Percentiles rank a stretch among this genome's conserved stretches.
Evolutionary conservation across 495 filamentous ascomycete genomes (phyloP).

Genomic region (Penicillium waksmanii): DNA sequence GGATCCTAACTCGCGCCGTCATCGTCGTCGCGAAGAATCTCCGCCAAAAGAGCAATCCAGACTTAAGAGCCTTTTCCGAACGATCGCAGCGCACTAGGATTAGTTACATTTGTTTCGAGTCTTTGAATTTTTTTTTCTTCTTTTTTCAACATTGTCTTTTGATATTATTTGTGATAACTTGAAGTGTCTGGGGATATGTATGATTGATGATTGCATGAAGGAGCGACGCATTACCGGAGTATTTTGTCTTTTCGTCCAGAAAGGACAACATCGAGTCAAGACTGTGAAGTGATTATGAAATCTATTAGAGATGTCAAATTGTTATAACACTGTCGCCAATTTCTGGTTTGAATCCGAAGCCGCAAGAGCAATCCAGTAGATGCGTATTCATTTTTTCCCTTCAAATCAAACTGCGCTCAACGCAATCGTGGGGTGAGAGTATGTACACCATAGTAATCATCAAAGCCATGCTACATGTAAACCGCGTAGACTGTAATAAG

Average conservation of each 20-base stretch:
- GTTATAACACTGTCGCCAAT: neutral
- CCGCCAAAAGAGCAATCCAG: conserved; percentile 38
- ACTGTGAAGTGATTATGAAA: conserved; percentile 8
- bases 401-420: neutral
- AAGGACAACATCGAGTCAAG: conserved; percentile 11
- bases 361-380: neutral
- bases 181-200: conserved; percentile 9
- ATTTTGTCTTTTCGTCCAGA: conserved; percentile 17
- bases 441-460: conserved; percentile 4
- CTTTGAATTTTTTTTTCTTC: conserved; percentile 8
- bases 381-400: neutral
- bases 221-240: conserved; percentile 37
- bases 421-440: conserved; percentile 4
- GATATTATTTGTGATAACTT: conserved; percentile 12
- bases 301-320: conserved; percentile 6
- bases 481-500: neutral
- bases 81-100: conserved; percentile 40
- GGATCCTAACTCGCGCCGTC: conserved; percentile 30
- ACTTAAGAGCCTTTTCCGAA: conserved; percentile 42
- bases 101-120: neutral
- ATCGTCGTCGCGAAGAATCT: conserved; percentile 38
- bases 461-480: neutral
- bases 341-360: neutral
- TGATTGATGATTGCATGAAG: conserved; percentile 28
- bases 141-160: conserved; percentile 23